phyloP scores from a whole-genome alignment of 73 alveolate genomes.

The Paramecium bursaria region DNA sequence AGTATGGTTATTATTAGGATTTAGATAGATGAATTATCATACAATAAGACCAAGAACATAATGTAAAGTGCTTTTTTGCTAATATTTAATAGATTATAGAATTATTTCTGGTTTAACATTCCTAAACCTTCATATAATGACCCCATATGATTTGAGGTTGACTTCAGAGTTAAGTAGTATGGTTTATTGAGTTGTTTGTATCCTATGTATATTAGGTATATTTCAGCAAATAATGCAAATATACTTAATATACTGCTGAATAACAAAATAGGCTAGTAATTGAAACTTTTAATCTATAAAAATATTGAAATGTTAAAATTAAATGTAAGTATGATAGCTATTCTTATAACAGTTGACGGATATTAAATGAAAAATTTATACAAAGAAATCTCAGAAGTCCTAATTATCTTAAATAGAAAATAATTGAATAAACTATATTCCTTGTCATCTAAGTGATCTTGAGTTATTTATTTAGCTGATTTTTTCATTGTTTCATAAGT shows the following conservation, averaged over 20 bases:
- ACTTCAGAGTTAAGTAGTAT: not conserved
- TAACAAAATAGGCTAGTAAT: not conserved
- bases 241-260: not conserved
- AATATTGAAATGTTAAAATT: slow-evolving; percentile 33
- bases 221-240: not conserved
- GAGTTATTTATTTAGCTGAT: too few species aligned
- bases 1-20: not conserved
- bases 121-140: slow-evolving; percentile 42
- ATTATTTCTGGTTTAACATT: not conserved
- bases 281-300: not conserved
- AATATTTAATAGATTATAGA: not conserved
- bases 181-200: not conserved
- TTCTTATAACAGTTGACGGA: slow-evolving; percentile 17
- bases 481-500: too few species aligned
- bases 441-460: slow-evolving; percentile 13
- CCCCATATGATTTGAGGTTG: not conserved
- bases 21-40: slow-evolving; percentile 4
- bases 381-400: not conserved
- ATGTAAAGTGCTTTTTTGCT: slow-evolving; percentile 1
- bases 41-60: slow-evolving; percentile 4
- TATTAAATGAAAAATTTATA: not conserved
- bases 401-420: not conserved
- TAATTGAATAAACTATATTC: slow-evolving; percentile 2
- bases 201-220: not conserved
- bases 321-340: slow-evolving; percentile 9